Percentiles rank a stretch among this genome's conserved stretches.
phyloP scores from a whole-genome alignment of 352 stramenopile species.

The Phytophthora citricola region DNA sequence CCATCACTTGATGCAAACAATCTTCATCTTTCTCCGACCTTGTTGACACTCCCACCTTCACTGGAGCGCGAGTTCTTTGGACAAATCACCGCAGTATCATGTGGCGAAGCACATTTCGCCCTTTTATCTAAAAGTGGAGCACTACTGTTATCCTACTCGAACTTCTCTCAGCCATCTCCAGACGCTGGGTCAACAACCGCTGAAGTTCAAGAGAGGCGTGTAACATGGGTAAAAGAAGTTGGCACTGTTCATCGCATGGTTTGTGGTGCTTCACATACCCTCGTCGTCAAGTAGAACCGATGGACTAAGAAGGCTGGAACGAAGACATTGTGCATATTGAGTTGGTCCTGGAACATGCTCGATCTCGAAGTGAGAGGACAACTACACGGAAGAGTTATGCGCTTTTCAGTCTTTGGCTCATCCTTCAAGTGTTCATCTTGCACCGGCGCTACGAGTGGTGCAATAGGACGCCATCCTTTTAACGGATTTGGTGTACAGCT shows the following conservation, averaged over 20 bases:
- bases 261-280: constrained; percentile 52
- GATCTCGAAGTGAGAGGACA: too few relatives aligned
- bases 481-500: too few relatives aligned
- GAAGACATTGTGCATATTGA: neutral
- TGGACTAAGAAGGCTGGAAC: neutral
- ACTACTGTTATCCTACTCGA: constrained; percentile 36
- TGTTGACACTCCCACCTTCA: constrained; percentile 28
- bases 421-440: too few relatives aligned
- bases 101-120: constrained; percentile 52
- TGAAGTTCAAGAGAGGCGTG: constrained; percentile 27
- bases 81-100: constrained; percentile 42
- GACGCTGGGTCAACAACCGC: constrained; percentile 20
- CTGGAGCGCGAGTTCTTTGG: constrained; percentile 31
- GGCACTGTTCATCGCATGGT: constrained; percentile 33
- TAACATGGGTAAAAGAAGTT: constrained; percentile 27
- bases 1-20: constrained; percentile 31
- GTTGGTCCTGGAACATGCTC: too few relatives aligned
- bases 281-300: constrained; percentile 28
- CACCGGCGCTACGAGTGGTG: too few relatives aligned
- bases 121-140: constrained; percentile 38
- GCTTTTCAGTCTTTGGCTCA: too few relatives aligned
- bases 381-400: too few relatives aligned
- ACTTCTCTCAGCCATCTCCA: constrained; percentile 12
- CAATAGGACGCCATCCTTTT: too few relatives aligned
- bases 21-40: constrained; percentile 33